Evolutionary conservation across 495 filamentous ascomycete genomes (phyloP), one percentile per base, ranked within the genome.

Genomic region (Gamarada debralockiae): DNA sequence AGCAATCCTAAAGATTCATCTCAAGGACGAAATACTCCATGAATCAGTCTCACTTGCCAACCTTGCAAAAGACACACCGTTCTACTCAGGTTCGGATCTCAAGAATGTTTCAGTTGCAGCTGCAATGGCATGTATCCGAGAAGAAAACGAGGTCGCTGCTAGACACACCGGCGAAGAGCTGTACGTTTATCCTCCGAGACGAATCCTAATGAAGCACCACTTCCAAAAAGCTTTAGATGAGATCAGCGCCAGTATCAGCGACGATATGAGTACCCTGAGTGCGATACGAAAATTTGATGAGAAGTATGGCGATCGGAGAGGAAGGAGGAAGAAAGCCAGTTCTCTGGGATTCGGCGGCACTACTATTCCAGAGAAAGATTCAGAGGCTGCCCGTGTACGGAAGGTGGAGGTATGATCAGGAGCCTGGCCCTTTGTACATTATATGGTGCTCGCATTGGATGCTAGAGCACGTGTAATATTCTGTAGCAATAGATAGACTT

Each of bases 31-130:
- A 68, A 54, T 67, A 2, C 68, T 97, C 0, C 87, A 85, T 20
- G 61, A 71, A 0, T 74, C 78, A 0, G 87, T 97, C 7, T 81
- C 87, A 18, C 69, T 97, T 1, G 69, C 77, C 4, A 73, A 81
- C 2, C 68, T 97, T 18, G 87, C 92, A 0, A 75, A 73, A 3
- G 80, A 84, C 22, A 97, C 95, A 0, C 84, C 89, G 0, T 76
- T 97, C n/a, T 97, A 97, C 67, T 96, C 91, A 0, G 93, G 93
- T n/a, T 91, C 86, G 2, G 93, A 98, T 62, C 73, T 97, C 21
- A 98, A 98, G 75, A 97, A 98, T 55, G 63, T 97, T 13, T 87
- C 81, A 31, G 95, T 98, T 3, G 86, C 91, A 3, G 93, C 93
- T 0, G 93, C 93, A 1, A 76, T 97, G 57, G 86, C 86, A 15